A percentile compares a stretch with the other conserved stretches of the same genome.
Evolutionary conservation across 768 basidiomycete species (phyloP).

Genomic region (Epithele typhae): DNA sequence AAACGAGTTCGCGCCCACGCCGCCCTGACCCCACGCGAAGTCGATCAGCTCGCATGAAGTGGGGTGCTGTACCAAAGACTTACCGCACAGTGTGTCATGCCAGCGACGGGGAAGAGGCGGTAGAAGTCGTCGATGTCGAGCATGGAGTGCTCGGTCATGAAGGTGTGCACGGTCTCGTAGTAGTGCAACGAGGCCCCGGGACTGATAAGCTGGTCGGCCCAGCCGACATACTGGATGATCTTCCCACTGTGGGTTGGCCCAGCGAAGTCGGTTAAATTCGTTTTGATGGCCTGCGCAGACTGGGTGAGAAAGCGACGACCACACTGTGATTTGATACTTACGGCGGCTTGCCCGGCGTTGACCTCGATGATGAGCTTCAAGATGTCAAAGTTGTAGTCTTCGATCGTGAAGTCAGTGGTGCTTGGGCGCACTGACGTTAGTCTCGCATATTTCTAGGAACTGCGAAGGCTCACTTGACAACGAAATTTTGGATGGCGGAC

Average conservation of each 20-base stretch:
- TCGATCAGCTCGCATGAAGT: no score
- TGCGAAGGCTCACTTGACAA: no score
- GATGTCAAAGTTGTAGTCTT: no score
- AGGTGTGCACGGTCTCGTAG: slow-evolving; percentile 21
- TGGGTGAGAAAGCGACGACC: background rate
- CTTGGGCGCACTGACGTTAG: background rate
- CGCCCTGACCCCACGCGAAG: no score
- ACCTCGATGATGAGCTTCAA: no score
- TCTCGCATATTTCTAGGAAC: no score
- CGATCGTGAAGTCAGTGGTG: background rate
- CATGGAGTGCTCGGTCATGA: slow-evolving; percentile 14
- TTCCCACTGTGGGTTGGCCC: slow-evolving; percentile 16
- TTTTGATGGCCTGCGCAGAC: background rate
- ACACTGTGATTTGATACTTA: background rate
- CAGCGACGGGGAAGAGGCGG: slow-evolving; percentile 26
- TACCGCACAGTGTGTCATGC: slow-evolving; percentile 26
- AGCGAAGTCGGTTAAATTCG: slow-evolving; percentile 18
- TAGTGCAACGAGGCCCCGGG: slow-evolving; percentile 24
- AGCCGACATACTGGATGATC: slow-evolving; percentile 22
- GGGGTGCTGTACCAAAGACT: no score
- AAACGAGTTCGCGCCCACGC: background rate
- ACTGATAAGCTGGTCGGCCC: slow-evolving; percentile 26
- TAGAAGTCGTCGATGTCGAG: slow-evolving; percentile 26
- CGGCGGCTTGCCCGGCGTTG: slow-evolving; percentile 17
- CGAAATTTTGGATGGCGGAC: no score